phyloP scores from a whole-genome alignment of 495 filamentous ascomycete genomes.

The Penicillium macrosclerotiorum region DNA sequence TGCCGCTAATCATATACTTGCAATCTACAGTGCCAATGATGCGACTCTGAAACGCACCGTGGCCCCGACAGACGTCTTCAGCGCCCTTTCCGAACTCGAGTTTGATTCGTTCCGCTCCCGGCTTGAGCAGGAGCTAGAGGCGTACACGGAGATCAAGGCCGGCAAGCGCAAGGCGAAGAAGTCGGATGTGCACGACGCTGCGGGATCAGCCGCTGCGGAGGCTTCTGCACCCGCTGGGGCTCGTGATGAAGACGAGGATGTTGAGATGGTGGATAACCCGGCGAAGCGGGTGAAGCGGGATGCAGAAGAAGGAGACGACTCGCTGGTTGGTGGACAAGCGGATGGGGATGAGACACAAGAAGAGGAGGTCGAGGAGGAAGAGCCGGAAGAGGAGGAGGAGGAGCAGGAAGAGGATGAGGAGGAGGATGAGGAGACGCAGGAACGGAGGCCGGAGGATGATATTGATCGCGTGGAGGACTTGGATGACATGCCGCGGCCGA shows the following conservation, averaged over 20 bases:
- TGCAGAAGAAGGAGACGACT: slow-evolving; percentile 38
- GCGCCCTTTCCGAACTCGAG: slow-evolving; percentile 78
- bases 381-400: slow-evolving; percentile 54
- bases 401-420: slow-evolving; percentile 48
- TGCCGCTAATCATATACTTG: too few species aligned
- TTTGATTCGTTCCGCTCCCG: slow-evolving; percentile 71
- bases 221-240: slow-evolving; percentile 28
- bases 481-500: slow-evolving; percentile 35
- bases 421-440: slow-evolving; percentile 39
- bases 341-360: slow-evolving; percentile 56
- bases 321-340: slow-evolving; percentile 33
- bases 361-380: slow-evolving; percentile 51
- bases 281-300: slow-evolving; percentile 50
- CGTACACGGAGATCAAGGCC: slow-evolving; percentile 60
- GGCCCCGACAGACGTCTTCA: slow-evolving; percentile 77
- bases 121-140: slow-evolving; percentile 57
- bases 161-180: slow-evolving; percentile 64
- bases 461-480: slow-evolving; percentile 66
- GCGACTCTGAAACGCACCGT: slow-evolving; percentile 79
- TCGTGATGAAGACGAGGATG: slow-evolving; percentile 42
- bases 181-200: slow-evolving; percentile 38
- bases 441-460: slow-evolving; percentile 47
- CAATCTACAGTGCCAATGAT: slow-evolving; percentile 68
- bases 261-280: slow-evolving; percentile 33
- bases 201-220: slow-evolving; percentile 28